Percentiles rank a stretch among this genome's conserved stretches.
phyloP scores from a whole-genome alignment of 495 filamentous ascomycete species.

The Lepidopterella palustris region DNA sequence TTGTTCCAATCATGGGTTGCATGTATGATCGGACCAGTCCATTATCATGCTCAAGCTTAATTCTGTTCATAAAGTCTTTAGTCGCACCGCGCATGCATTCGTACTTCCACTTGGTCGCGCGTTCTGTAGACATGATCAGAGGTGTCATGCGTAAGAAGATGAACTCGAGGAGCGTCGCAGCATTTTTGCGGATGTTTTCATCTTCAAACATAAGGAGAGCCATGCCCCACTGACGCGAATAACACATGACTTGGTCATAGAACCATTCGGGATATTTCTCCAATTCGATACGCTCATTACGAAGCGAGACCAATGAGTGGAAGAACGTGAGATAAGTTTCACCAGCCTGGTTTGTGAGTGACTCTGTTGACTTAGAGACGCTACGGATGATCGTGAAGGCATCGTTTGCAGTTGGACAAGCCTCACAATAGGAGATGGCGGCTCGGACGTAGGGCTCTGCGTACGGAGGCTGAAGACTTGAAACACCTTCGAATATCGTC shows the following conservation, averaged over 20 bases:
- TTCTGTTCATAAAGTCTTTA: conserved; percentile 1
- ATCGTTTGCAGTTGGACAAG: background rate
- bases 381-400: conserved; percentile 8
- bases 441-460: conserved; percentile 20
- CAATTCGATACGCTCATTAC: conserved; percentile 11
- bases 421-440: conserved; percentile 18
- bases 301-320: conserved; percentile 1
- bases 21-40: conserved; percentile 15
- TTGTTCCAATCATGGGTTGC: conserved; percentile 14
- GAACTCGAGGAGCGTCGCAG: background rate
- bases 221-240: conserved; percentile 2
- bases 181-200: conserved; percentile 14
- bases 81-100: conserved; percentile 1
- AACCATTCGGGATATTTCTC: conserved; percentile 11
- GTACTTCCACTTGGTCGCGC: conserved; percentile 6
- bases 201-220: conserved; percentile 24
- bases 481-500: conserved; percentile 19
- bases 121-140: background rate
- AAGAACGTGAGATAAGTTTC: conserved; percentile 18
- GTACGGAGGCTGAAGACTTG: conserved; percentile 1
- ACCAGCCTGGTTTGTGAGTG: conserved; percentile 9
- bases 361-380: conserved; percentile 7
- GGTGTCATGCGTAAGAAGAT: conserved; percentile 10
- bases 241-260: conserved; percentile 9
- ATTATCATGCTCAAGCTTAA: conserved; percentile 11